Evolutionary conservation across 805 yeast species (phyloP), one percentile per base, ranked within the genome.

Genomic region (Maudiozyma saulgeensis): DNA sequence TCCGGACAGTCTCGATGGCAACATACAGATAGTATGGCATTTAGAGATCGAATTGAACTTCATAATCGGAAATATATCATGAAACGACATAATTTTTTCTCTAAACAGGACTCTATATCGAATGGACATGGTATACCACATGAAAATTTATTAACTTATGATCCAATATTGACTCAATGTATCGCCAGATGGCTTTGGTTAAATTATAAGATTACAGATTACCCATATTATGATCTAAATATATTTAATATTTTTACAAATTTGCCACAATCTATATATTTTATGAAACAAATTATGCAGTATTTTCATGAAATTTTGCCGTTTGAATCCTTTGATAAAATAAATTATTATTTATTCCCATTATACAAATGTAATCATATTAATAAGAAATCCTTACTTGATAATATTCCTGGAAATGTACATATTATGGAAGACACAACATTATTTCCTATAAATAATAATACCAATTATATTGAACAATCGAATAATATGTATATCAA

Each of bases 131-230:
- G 9, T 19, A 13, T 11, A 19, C 6, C 9, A 4, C 6, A 7
- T 5, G 48, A 50, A 32, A 31, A 37, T 23, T 23, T 52, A 21
- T 25, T 38, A 2, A 43, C 47, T 15, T 49, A 44, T 25, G 48
- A 49, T 28, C 52, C 52, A 5, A 26, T 43, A 28, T 18, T 49
- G 23, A 45, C 39, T 13, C 49, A 49, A 38, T 57, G 63, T 42
- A 68, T 91, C 49, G 96, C 96, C 0, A 70, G 90, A 48, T 85
- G 87, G 66, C 68, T 90, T 18, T 67, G 87, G 48, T 82, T 80
- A 8, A 82, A 85, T 61, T 85, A 83, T 62, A 80, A 81, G 63
- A 68, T 81, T 56, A 81, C 82, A 53, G 68, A 76, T 41, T 84
- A 79, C 56, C 91, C 90, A 0, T 81, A 82, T 58, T 72, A 76